phyloP scores from a whole-genome alignment of 2,329 filamentous ascomycete genomes.

The Venturia asperata region DNA sequence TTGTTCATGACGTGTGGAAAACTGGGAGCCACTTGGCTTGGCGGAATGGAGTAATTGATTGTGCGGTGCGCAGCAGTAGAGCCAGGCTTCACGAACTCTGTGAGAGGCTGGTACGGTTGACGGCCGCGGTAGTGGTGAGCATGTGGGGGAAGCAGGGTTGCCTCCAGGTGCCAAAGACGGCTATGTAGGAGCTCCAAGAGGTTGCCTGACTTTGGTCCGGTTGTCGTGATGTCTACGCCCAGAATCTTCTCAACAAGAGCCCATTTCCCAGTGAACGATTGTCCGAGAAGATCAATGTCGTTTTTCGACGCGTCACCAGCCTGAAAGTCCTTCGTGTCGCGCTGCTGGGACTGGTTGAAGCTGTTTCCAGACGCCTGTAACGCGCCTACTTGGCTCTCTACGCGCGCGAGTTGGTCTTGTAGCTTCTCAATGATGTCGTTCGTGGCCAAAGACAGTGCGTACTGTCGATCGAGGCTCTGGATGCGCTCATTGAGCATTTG shows the following conservation, averaged over 20 bases:
- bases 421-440: background rate
- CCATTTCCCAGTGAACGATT: slow-evolving; percentile 11
- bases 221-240: slow-evolving; percentile 12
- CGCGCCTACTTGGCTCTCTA: background rate
- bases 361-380: background rate
- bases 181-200: slow-evolving; percentile 9
- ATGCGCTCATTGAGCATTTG: background rate
- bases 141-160: background rate
- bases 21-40: background rate
- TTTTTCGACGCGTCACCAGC: slow-evolving; percentile 2
- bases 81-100: slow-evolving; percentile 5
- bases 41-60: background rate
- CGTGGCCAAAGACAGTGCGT: background rate
- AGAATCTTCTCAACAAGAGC: slow-evolving; percentile 14
- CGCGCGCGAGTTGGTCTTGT: background rate
- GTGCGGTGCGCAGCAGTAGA: background rate
- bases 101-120: slow-evolving; percentile 2
- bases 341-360: background rate
- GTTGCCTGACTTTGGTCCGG: slow-evolving; percentile 14
- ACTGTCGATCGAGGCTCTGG: background rate
- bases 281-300: slow-evolving; percentile 7
- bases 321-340: background rate
- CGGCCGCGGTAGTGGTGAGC: background rate
- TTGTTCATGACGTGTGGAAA: background rate
- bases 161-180: slow-evolving; percentile 14